Percentiles rank a stretch among this genome's conserved stretches.
Conservation (phyloP, 2,329 filamentous ascomycete genomes). For the Colletotrichum tamarilloi region DNA sequence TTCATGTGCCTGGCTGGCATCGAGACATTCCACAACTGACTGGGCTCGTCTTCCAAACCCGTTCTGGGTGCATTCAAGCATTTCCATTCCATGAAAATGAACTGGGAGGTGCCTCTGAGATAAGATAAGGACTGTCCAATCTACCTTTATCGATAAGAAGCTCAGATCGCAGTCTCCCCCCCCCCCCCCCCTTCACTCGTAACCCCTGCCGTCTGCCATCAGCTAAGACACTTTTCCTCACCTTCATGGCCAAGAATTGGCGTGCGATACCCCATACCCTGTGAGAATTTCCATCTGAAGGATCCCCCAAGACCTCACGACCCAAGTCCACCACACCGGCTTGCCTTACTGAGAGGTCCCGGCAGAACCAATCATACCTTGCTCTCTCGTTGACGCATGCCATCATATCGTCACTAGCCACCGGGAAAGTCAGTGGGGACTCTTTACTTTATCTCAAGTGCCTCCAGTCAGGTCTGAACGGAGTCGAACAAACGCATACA, state of each 20-base stretch:
- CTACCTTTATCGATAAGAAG: background rate
- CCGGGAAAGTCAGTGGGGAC: conserved; percentile 8
- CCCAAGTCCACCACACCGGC: no score
- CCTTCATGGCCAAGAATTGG: background rate
- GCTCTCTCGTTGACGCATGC: conserved; percentile 21
- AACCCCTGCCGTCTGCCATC: background rate
- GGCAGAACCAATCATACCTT: background rate
- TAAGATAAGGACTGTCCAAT: background rate
- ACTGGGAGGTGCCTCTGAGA: background rate
- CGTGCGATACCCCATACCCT: background rate
- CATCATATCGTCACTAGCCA: conserved; percentile 27
- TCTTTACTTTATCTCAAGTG: background rate
- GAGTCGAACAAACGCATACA: no score
- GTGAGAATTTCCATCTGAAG: background rate
- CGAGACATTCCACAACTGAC: background rate
- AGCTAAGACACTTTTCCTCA: background rate
- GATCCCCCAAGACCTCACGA: no score
- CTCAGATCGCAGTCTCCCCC: background rate
- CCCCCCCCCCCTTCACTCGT: background rate
- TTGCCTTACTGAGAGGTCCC: background rate
- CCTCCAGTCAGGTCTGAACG: no score
- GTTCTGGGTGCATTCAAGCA: background rate
- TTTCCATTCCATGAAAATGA: no score
- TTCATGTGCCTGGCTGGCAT: background rate
- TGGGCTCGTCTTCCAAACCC: background rate